Evolutionary conservation across 345 rosid genomes (phyloP), one percentile per base, ranked within the genome.

Genomic region (Anastatica hierochuntica): DNA sequence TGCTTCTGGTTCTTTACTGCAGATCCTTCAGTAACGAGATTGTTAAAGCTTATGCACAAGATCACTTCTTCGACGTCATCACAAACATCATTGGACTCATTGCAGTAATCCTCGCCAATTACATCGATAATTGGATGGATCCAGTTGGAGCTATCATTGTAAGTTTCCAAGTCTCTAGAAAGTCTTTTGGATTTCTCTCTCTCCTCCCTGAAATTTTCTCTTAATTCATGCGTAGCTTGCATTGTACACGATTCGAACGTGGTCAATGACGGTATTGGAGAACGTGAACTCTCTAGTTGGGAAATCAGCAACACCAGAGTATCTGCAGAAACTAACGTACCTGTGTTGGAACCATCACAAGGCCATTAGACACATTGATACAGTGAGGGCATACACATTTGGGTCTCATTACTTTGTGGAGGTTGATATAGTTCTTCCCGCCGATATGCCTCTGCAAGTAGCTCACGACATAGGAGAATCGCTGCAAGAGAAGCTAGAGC

Each of bases 361-460:
- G 73, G 76, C 94, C 34, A 66, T 92, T 13, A 78, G 88, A 53
- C 96, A 92, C 62, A 92, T 92, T 0, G 98, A 92, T 16, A 92
- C 98, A 0, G 95, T 92, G 53, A 77, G 97, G 24, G 98, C 97
- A 7, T 92, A 92, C 77, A 92, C 97, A n/a, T 92, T 92, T 16
- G 98, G 98, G 5, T 88, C 95, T 30, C 95, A 92, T 69, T 92
- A 88, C 72, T 92, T 92, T 43, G 98, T 92, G 8, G 98, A 92
- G 69, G 98, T 92, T 23, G 98, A 92, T 69, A 88, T 92, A 1
- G 97, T 92, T 40, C 75, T 92, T 38, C 97, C 98, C 0, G 80
- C 94, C 23, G 69, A 61, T 38, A 92, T 88, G 98, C 88, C 82
- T 41, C 69, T 92, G 70, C 97, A 77, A 71, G 81, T 69, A 73